These are phyloP conservation scores for Orbilia brochopaga DNA, from an alignment of 2,329 filamentous ascomycete species.

Conservation along the genomic window DNA sequence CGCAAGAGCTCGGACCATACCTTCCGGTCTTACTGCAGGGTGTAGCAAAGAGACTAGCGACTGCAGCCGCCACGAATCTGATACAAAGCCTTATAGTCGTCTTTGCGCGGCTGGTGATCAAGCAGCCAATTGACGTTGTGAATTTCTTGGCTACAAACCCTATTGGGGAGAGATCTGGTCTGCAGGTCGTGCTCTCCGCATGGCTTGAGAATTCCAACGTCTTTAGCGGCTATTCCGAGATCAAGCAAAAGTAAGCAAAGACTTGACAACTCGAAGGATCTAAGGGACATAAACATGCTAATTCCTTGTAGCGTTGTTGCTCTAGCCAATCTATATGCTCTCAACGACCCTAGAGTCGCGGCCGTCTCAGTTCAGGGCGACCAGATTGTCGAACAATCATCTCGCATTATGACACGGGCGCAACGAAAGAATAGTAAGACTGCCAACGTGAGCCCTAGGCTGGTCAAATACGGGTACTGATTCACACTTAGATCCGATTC, in stretches of 20 bases:
- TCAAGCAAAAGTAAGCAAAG: constrained; percentile 80
- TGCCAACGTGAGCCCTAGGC: constrained; percentile 50
- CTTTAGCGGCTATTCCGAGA: constrained; percentile 98
- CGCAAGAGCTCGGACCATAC: constrained; percentile 87
- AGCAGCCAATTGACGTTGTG: constrained; percentile 85
- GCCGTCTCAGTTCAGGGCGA: constrained; percentile 90
- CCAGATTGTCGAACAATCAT: constrained; percentile 77
- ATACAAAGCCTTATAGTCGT: constrained; percentile 81
- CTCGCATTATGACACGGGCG: constrained; percentile 91
- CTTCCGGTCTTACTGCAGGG: constrained; percentile 85
- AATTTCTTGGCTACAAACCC: constrained; percentile 86
- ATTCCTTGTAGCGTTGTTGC: constrained; percentile 74
- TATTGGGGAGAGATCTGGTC: constrained; percentile 78
- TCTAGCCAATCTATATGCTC: constrained; percentile 84
- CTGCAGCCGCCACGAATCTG: constrained; percentile 82
- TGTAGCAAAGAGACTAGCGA: constrained; percentile 81
- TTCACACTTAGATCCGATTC: constrained; percentile 72
- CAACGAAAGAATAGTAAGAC: constrained; percentile 78
- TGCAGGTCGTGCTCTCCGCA: constrained; percentile 87
- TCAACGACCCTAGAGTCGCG: constrained; percentile 79
- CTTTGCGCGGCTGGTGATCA: constrained; percentile 86
- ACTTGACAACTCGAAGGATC: constrained; percentile 56
- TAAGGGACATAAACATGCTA: constrained; percentile 14
- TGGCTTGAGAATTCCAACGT: constrained; percentile 97
- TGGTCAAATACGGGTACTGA: constrained; percentile 36